Evolutionary conservation across 441 rosid genomes (phyloP).

Genomic region (Arabidopsis hybrid): DNA sequence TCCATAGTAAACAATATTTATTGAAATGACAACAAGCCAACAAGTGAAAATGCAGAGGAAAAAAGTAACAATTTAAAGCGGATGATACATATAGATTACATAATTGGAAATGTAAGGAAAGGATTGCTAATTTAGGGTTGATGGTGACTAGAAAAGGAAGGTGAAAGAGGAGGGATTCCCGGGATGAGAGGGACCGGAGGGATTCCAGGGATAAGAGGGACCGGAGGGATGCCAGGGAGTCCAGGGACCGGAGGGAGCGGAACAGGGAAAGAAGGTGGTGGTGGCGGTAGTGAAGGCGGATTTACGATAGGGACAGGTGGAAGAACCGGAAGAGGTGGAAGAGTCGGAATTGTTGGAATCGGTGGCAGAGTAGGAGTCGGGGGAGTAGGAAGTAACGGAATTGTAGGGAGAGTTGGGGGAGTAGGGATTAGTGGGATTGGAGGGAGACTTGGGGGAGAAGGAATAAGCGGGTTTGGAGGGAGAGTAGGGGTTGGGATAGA

Average conservation of each 20-base stretch:
- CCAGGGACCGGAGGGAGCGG: conserved; percentile 44
- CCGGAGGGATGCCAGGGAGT: too few relatives aligned
- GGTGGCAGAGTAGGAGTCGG: conserved; percentile 51
- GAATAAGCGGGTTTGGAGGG: conserved; percentile 50
- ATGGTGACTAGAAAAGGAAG: conserved; percentile 49
- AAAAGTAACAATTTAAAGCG: neutral
- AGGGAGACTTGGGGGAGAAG: conserved; percentile 48
- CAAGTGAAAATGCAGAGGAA: conserved; percentile 12
- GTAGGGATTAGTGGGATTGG: conserved; percentile 19
- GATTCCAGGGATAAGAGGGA: conserved; percentile 45
- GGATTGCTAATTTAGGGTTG: conserved; percentile 21
- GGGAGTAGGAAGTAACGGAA: conserved; percentile 44
- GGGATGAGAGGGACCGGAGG: conserved; percentile 48
- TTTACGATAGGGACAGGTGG: conserved; percentile 59
- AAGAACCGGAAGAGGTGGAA: neutral
- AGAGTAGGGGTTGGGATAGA: conserved; percentile 40
- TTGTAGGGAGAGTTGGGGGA: conserved; percentile 41
- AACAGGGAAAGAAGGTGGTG: conserved; percentile 52
- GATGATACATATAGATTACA: conserved; percentile 34
- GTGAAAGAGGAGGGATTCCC: conserved; percentile 9
- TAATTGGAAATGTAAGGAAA: neutral
- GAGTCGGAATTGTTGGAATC: conserved; percentile 10
- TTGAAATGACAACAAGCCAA: conserved; percentile 33
- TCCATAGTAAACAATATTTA: conserved; percentile 13
- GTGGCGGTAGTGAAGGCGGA: conserved; percentile 53